Evolutionary conservation across 2,329 filamentous ascomycete genomes (phyloP), one percentile per base, ranked within the genome.

Genomic region (Corinectria fuckeliana): DNA sequence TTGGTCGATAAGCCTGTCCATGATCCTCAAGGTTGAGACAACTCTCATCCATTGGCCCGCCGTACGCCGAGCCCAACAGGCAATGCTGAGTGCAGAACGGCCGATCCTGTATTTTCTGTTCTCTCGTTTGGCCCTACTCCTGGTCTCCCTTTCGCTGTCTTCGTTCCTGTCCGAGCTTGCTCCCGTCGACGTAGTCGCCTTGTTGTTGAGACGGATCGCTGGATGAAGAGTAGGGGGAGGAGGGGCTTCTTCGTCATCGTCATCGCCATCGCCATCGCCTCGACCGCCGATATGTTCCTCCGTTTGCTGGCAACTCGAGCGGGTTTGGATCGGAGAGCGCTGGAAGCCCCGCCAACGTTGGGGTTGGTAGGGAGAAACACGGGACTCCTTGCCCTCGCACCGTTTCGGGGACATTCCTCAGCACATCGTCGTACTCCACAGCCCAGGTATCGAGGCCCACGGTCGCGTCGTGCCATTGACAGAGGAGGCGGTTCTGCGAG

Each of bases 401-500:
- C 18, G 62, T 60, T 39, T 14, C 45, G 4, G 65, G 71, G 7
- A 72, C 72, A 7, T 57, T 70, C 4, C 61, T 63, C 6, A 75
- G 44, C 1, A 74, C 32, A 25, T 74, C 69, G 6, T 75, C 64
- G 48, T 70, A 72, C 61, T 78, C 73, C 1, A 76, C 66, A 26
- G 63, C 68, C 77, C 71, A 79, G n/a, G 56, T 72, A 26, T 67
- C 68, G 48, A 78, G 71, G 9, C 42, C 42, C 14, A 56, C 57
- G 25, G 72, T 64, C 9, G 56, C 62, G 44, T 77, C 67, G 52
- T 74, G 65, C 76, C 71, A 80, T n/a, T n/a, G 1, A 63, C 61
- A 54, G 11, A 5, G 67, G 61, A 1, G 71, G 74, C 14, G 71
- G 72, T 18, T 36, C 28, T 6, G 64, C 56, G 36, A 61, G 61